These are phyloP conservation scores for Aethionema arabicum DNA, from an alignment of 345 rosid genomes.

Conservation along the genomic window DNA sequence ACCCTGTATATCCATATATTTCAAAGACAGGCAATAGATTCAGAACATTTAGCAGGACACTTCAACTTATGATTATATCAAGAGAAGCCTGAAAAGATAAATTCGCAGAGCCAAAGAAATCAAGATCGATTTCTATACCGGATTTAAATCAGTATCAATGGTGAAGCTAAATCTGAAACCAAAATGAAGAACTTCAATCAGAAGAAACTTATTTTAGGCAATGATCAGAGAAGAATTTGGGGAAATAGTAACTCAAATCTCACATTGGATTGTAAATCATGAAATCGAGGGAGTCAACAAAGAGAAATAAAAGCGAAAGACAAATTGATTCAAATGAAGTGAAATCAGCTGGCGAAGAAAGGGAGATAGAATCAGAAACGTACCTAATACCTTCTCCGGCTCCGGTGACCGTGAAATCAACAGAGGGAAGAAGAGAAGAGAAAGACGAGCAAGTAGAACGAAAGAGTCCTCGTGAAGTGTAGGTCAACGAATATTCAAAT, in stretches of 20 bases:
- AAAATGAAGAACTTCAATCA: neutral
- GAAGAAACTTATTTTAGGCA: neutral
- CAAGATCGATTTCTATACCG: neutral
- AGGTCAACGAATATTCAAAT: conserved; percentile 47
- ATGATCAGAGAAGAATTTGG: conserved; percentile 10
- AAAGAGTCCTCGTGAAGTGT: conserved; percentile 35
- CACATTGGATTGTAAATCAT: neutral
- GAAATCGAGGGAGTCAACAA: conserved; percentile 10
- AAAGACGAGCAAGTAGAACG: conserved; percentile 46
- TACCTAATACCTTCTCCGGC: conserved; percentile 43
- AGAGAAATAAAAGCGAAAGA: neutral
- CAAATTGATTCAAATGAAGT: neutral
- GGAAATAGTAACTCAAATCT: neutral
- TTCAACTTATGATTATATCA: conserved; percentile 5
- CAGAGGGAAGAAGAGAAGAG: conserved; percentile 24
- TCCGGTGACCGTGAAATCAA: conserved; percentile 30
- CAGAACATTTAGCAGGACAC: conserved; percentile 24
- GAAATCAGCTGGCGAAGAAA: neutral
- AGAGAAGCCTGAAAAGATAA: conserved; percentile 1
- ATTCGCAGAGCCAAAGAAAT: conserved; percentile 1
- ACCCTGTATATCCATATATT: conserved; percentile 22
- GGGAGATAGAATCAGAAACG: conserved; percentile 9
- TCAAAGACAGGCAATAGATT: neutral
- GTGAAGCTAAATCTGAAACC: neutral
- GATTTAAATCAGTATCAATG: conserved; percentile 2